Conservation (phyloP, 805 yeast species). For the Barnettozyma salicaria region DNA sequence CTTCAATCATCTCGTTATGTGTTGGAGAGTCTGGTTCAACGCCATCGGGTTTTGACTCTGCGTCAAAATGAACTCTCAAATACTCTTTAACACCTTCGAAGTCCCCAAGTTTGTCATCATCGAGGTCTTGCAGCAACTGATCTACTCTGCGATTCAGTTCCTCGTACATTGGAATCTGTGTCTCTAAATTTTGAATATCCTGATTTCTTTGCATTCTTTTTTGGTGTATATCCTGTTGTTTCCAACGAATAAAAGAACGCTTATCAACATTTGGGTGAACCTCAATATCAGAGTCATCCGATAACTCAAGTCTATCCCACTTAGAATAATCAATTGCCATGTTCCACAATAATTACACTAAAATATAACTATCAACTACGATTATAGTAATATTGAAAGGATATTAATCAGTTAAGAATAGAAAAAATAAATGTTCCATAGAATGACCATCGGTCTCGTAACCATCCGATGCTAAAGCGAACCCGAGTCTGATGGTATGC, state of each 20-base stretch:
- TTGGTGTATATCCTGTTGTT: constrained; percentile 95
- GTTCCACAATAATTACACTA: no score
- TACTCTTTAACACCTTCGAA: constrained; percentile 32
- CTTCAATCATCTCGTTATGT: constrained; percentile 90
- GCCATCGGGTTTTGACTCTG: constrained; percentile 46
- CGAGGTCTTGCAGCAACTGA: constrained; percentile 41
- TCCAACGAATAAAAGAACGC: constrained; percentile 87
- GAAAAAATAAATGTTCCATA: not conserved
- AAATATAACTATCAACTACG: no score
- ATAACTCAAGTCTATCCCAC: constrained; percentile 94
- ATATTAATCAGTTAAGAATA: not conserved
- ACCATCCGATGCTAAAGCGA: no score
- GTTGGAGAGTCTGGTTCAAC: constrained; percentile 49
- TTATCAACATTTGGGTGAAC: constrained; percentile 99
- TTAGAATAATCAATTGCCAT: constrained; percentile 94
- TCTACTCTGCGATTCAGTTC: constrained; percentile 72
- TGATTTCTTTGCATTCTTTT: constrained; percentile 75
- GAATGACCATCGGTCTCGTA: no score
- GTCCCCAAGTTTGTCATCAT: constrained; percentile 33
- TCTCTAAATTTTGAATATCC: constrained; percentile 68
- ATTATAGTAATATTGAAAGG: not conserved
- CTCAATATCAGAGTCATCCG: constrained; percentile 95
- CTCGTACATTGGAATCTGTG: constrained; percentile 76
- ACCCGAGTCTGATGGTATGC: no score
- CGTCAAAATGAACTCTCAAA: constrained; percentile 49